Evolutionary conservation across 345 rosid species (phyloP).

Genomic region (Lumnitzera racemosa): DNA sequence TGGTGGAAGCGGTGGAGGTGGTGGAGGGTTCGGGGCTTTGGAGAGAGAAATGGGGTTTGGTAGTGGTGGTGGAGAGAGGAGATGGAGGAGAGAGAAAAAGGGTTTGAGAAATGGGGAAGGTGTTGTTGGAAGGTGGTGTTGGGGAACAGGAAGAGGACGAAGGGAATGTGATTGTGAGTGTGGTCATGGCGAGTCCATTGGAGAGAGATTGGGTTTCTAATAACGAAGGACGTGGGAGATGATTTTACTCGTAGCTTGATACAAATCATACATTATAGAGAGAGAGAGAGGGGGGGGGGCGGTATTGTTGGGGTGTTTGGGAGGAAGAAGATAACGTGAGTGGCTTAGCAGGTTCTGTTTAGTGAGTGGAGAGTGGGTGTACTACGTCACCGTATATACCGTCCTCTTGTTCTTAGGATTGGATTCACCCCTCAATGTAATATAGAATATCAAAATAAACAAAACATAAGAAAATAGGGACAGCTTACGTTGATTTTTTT

Average conservation of each 20-base stretch:
- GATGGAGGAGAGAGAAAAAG: conserved; percentile 23
- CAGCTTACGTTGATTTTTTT: no score
- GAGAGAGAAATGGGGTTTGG: conserved; percentile 14
- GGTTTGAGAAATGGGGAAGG: conserved; percentile 9
- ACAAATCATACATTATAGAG: neutral
- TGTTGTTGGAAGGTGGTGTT: conserved; percentile 6
- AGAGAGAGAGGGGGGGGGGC: neutral
- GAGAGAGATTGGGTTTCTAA: neutral
- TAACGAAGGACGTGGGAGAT: neutral
- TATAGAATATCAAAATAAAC: no score
- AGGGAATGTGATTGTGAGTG: conserved; percentile 16
- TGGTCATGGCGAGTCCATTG: conserved; percentile 66
- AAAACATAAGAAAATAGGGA: no score
- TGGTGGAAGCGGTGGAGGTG: conserved; percentile 6
- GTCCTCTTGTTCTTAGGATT: conserved; percentile 15
- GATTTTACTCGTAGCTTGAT: neutral
- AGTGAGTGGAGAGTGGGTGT: conserved; percentile 31
- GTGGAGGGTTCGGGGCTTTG: conserved; percentile 22
- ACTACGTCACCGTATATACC: conserved; percentile 35
- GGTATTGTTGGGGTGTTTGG: neutral
- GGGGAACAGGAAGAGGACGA: conserved; percentile 22
- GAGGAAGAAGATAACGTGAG: neutral
- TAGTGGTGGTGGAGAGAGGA: conserved; percentile 2
- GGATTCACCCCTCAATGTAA: no score
- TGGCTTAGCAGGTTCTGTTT: neutral